Percentiles rank a stretch among this genome's conserved stretches.
Evolutionary conservation across 2,329 filamentous ascomycete species (phyloP).

Genomic region (Epichloe aotearoae): DNA sequence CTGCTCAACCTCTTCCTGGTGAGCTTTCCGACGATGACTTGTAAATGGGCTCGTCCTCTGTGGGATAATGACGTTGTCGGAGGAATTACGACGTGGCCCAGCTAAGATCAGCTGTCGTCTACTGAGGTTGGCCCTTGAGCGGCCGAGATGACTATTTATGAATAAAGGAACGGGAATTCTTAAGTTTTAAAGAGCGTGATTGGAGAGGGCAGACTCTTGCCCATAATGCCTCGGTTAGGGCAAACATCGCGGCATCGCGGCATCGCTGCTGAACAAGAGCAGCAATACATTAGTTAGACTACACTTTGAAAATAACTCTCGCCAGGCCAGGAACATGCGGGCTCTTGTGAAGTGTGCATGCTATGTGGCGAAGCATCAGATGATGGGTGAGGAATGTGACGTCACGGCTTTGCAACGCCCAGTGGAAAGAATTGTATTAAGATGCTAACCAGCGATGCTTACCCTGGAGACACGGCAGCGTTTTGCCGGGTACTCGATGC

Average conservation of each 20-base stretch:
- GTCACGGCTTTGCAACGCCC: no score
- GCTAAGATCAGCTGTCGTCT: slow-evolving; percentile 10
- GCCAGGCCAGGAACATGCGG: slow-evolving; percentile 6
- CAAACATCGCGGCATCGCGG: slow-evolving; percentile 19
- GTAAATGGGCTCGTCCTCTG: slow-evolving; percentile 27
- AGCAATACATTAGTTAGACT: slow-evolving; percentile 24
- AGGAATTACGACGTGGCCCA: slow-evolving; percentile 13
- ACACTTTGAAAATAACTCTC: slow-evolving; percentile 17
- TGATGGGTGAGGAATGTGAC: not conserved
- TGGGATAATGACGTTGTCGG: slow-evolving; percentile 4
- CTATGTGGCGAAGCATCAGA: not conserved
- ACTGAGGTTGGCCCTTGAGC: slow-evolving; percentile 17
- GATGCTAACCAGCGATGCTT: no score
- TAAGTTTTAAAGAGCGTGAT: slow-evolving; percentile 24
- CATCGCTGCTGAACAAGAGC: slow-evolving; percentile 17
- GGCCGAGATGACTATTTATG: slow-evolving; percentile 26
- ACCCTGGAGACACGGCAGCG: no score
- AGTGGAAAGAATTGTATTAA: no score
- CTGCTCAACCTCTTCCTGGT: slow-evolving; percentile 75
- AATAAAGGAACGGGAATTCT: slow-evolving; percentile 19
- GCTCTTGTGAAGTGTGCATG: not conserved
- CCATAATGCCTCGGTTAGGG: slow-evolving; percentile 18
- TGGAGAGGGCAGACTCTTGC: slow-evolving; percentile 18
- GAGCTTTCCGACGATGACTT: slow-evolving; percentile 73
- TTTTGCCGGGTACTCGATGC: no score